Base-by-base conservation (phyloP, 768 basidiomycete genomes). In the Mycena galericulata region DNA sequence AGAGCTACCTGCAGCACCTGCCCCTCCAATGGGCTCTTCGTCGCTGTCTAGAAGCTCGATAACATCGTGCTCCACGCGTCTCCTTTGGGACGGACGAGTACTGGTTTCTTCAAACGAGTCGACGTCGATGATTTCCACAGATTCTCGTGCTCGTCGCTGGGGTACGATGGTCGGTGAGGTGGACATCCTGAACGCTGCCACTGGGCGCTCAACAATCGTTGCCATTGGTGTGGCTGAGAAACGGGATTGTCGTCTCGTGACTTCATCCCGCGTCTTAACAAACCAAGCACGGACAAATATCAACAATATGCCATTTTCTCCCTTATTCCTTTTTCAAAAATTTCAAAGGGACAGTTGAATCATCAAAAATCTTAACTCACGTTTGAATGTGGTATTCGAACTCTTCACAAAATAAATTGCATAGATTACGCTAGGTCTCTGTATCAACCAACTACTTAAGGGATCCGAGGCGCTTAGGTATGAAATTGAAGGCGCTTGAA, bases 1-100 rank as follows among this genome's bases (percentile, higher is more conserved):
- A 34, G 60, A 62, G 24, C 53, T 24, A 20, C 65, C 59, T 10
- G 45, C 58, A 7, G 38, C 49, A 15, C 27, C 30, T 22, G 40
- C 6, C n/a, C 29, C 55, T 29, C 6, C 29, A 14, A 20, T 40
- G 2, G 36, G 27, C 41, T 71, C 70, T 27, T 67, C 65, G n/a
- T 71, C 70, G 51, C 70, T 71, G 46, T 71, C 70, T 46, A 71
- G 32, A 24, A 71, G 43, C 55, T 71, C 70, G 38, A 71, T 71
- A 40, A 71, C 38, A 27, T 67, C 65, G 9, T 17, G 41, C 53
- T 66, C 62, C 55, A 62, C 38, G 26, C 66, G 65, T 20, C 66
- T 24, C 46, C 66, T 62, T 36, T 67, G 70, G 41, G 45, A 17
- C 3, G 70, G 66, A 4, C 55, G 56, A 20, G 51, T n/a, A 27